Evolutionary conservation across 495 filamentous ascomycete genomes (phyloP).

Genomic region (Bathelium albidoporum): DNA sequence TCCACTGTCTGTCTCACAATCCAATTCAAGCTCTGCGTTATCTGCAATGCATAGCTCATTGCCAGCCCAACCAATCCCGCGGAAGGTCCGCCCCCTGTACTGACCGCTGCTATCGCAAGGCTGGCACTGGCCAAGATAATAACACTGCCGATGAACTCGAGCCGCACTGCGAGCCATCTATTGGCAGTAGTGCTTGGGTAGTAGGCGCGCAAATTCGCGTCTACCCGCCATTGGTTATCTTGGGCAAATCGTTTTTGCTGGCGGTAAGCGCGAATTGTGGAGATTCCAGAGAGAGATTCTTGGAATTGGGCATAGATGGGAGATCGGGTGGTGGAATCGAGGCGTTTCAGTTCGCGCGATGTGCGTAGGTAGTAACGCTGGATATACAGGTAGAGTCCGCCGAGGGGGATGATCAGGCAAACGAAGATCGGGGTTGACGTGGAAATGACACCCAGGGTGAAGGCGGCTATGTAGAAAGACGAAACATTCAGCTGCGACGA

Average conservation of each 20-base stretch:
- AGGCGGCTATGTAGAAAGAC: constrained; percentile 33
- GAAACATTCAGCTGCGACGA: not conserved
- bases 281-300: constrained; percentile 87
- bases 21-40: constrained; percentile 98
- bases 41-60: constrained; percentile 95
- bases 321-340: constrained; percentile 90
- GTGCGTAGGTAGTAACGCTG: constrained; percentile 96
- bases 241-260: constrained; percentile 78
- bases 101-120: constrained; percentile 72
- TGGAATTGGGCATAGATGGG: constrained; percentile 99
- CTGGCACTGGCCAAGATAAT: constrained; percentile 84
- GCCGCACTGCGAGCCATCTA: constrained; percentile 86
- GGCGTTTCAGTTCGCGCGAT: constrained; percentile 87
- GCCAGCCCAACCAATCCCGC: constrained; percentile 81
- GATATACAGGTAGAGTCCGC: constrained; percentile 77
- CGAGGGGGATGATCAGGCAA: constrained; percentile 68
- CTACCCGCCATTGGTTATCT: constrained; percentile 97
- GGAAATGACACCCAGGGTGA: constrained; percentile 80
- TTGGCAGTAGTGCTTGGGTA: constrained; percentile 96
- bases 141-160: constrained; percentile 93
- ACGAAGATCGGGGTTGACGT: constrained; percentile 72
- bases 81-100: constrained; percentile 55
- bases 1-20: constrained; percentile 98
- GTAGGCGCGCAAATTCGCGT: constrained; percentile 89
- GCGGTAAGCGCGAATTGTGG: constrained; percentile 93